Base-by-base conservation (phyloP, 2,329 filamentous ascomycete species). In the Pseudogymnoascus sp. region DNA sequence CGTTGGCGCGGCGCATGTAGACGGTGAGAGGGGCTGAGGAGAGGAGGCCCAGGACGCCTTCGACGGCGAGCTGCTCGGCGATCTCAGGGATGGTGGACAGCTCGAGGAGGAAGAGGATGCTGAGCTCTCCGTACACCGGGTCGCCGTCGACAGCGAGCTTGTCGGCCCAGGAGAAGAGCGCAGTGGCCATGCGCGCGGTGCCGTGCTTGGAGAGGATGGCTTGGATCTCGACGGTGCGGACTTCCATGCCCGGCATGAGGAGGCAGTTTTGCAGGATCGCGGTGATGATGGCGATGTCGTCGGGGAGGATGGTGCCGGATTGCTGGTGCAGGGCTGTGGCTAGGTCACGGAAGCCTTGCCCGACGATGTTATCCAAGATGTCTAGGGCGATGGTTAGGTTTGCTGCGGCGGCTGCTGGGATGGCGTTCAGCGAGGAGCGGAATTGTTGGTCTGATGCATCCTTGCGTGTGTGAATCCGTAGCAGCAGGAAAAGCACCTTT, bases 101-200 rank as follows among this genome's bases (percentile, higher is more conserved):
- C 66, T 96, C 90, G 20, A 96, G 84, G 12, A 99, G 80, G 74
- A 97, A 95, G 25, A 92, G 81, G 39, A 96, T 81, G 68, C 89
- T 90, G n/a, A 97, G 82, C 71, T 97, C 92, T 65, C 92, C 94
- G 72, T 97, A 97, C 30, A 97, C 79, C 0, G 94, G 93, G 70
- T 97, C 93, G 28, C 86, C 85, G 61, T 88, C 82, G 35, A 88
- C 81, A 0, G 88, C 83, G 22, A 97, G 80, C 66, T 87, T 85
- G 72, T 97, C 91, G 3, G 93, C 85, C 94, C 94, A 99, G 0
- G 91, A 96, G 74, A 93, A 97, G 4, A 99, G 81, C 34, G 89
- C 91, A 5, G 88, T 86, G 0, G 91, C 92, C 63, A 91, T 89
- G 68, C 93, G 89, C 50, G 90, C 81, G 1, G 87, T 87, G 65